phyloP scores from a whole-genome alignment of 768 basidiomycete species.

The Boletus sensibilis region DNA sequence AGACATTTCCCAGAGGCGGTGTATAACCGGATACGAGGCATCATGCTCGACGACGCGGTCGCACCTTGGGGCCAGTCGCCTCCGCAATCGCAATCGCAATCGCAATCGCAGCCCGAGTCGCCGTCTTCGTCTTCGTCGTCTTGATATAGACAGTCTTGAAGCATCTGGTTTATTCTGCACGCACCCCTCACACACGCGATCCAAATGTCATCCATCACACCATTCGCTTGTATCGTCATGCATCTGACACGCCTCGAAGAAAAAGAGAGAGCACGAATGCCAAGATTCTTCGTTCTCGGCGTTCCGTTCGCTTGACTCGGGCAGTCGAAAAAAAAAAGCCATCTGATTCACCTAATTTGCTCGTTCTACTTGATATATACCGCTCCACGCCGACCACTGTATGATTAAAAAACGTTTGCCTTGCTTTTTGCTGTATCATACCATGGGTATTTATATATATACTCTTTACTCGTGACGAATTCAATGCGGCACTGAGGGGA shows the following conservation, averaged over 20 bases:
- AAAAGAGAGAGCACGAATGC: not conserved
- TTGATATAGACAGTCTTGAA: not conserved
- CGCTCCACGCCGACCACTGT: not conserved
- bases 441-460: too few relatives aligned
- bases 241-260: not conserved
- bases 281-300: not conserved
- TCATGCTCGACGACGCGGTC: conserved; percentile 69
- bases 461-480: too few relatives aligned
- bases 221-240: not conserved
- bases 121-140: not conserved
- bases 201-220: not conserved
- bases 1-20: conserved; percentile 80
- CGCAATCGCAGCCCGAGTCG: conserved; percentile 13
- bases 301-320: not conserved
- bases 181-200: not conserved
- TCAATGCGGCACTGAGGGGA: too few relatives aligned
- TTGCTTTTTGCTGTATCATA: conserved; percentile 12
- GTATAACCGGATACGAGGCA: conserved; percentile 75
- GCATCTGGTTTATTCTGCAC: not conserved
- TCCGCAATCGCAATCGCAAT: conserved; percentile 2
- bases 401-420: not conserved
- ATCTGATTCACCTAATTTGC: not conserved
- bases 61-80: conserved; percentile 40
- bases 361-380: not conserved
- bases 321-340: not conserved